These are phyloP conservation scores for Zoysia pacifica DNA, from an alignment of 176 grass and related monocot species.

Conservation along the genomic window DNA sequence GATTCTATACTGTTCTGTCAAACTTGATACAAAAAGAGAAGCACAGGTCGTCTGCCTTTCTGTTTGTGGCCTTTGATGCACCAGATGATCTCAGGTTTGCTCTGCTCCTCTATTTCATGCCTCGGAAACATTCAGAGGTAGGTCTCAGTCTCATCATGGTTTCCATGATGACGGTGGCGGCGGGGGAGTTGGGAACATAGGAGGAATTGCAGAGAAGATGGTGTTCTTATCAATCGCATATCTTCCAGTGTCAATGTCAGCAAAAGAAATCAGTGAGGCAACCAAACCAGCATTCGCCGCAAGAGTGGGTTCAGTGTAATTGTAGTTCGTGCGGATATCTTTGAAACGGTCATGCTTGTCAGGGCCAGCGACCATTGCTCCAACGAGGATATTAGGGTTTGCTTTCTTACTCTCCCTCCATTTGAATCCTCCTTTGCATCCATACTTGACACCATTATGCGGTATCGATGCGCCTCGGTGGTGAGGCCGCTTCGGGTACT, in stretches of 20 bases:
- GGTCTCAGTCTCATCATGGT: constrained; percentile 53
- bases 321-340: constrained; percentile 86
- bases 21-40: constrained; percentile 47
- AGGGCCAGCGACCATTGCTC: constrained; percentile 88
- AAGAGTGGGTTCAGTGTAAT: constrained; percentile 84
- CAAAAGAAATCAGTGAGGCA: constrained; percentile 77
- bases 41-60: constrained; percentile 40
- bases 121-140: constrained; percentile 33
- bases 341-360: constrained; percentile 89
- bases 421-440: constrained; percentile 93
- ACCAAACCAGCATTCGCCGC: constrained; percentile 91
- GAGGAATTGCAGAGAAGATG: constrained; percentile 88
- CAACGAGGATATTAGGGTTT: constrained; percentile 81
- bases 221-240: constrained; percentile 80
- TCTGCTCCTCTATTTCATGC: constrained; percentile 43
- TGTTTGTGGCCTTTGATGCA: constrained; percentile 48
- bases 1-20: constrained; percentile 50
- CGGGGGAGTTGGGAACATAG: constrained; percentile 81
- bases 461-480: constrained; percentile 92
- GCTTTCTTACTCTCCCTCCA: constrained; percentile 82
- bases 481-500: constrained; percentile 79
- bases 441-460: constrained; percentile 87
- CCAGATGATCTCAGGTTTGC: constrained; percentile 41
- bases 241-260: constrained; percentile 43
- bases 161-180: constrained; percentile 84